phyloP scores from a whole-genome alignment of 495 filamentous ascomycete genomes.

The Xylaria longipes region DNA sequence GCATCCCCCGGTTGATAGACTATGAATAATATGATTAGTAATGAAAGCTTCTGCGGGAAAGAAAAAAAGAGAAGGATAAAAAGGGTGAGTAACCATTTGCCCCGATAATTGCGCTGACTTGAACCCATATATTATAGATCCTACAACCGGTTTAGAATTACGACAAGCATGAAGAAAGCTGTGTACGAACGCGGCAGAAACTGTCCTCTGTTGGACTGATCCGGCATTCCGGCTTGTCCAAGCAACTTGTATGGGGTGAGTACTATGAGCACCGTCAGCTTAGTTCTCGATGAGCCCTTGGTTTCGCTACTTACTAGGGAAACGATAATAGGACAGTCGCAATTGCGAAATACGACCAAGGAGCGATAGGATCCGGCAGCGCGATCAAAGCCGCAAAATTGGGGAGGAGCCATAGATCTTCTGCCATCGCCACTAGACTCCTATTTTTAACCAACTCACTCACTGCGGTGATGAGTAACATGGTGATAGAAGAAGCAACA shows the following conservation, averaged over 20 bases:
- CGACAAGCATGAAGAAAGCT: background rate
- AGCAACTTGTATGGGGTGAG: conserved; percentile 39
- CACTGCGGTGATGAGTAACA: conserved; percentile 35
- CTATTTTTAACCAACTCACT: conserved; percentile 38
- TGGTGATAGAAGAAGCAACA: conserved; percentile 30
- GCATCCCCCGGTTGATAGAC: conserved; percentile 37
- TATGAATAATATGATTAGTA: conserved; percentile 11
- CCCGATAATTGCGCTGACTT: conserved; percentile 39
- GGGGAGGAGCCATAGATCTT: conserved; percentile 38
- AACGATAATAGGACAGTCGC: conserved; percentile 37
- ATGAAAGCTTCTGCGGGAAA: background rate
- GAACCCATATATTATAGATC: conserved; percentile 40
- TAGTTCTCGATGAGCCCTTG: background rate
- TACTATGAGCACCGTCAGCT: conserved; percentile 24
- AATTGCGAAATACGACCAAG: conserved; percentile 38
- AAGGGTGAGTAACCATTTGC: conserved; percentile 32
- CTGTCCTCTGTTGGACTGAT: conserved; percentile 38
- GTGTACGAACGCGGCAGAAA: conserved; percentile 35
- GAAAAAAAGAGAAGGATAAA: background rate
- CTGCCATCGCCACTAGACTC: conserved; percentile 40
- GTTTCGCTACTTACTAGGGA: conserved; percentile 33
- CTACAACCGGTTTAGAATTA: conserved; percentile 24
- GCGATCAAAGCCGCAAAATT: conserved; percentile 38
- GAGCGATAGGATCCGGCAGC: conserved; percentile 28
- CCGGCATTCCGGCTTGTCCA: conserved; percentile 40